Evolutionary conservation across 805 yeast species (phyloP), one percentile per base, ranked within the genome.

Genomic region (Grigorovia yakushimaensis): DNA sequence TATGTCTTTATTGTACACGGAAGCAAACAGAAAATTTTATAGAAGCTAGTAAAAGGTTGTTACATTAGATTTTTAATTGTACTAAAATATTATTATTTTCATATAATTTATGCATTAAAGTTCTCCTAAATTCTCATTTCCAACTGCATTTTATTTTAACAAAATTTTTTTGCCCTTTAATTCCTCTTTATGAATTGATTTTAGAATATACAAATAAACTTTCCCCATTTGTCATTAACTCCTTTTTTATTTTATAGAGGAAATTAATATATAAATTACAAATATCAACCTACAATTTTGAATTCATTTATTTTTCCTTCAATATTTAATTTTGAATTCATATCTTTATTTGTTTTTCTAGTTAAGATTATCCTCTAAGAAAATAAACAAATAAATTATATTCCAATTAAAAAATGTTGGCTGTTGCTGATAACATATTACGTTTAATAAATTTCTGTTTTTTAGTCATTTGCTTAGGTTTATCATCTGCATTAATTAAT

Each of bases 401-500:
- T n/a, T 17, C 24, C 24, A 20, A 39, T 39, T 39, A 49, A 53
- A 67, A 65, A 68, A 78, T 78, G 77, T 74, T 84, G 65, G 81
- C 88, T 47, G 74, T 79, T 60, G 81, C 84, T 59, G 96, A 88
- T 70, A 71, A 81, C 57, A 67, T 81, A 54, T 76, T 88, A 59
- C 85, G 98, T 74, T 71, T 68, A 41, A 57, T 81, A 46, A 84
- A 87, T 74, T 83, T 89, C 61, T 71, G 79, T 59, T 81, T 87
- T 69, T 76, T 88, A 54, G 80, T 81, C 50, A 78, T 89, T 60
- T 77, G 81, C 47, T 78, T 93, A 52, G 98, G 96, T 66, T 75
- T 91, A 60, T 78, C 93, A 54, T 96, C 88, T 56, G 83, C 93
- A n/a, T 78, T 91, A 60, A 82, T 87, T 49, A 85, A 86, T 51